Evolutionary conservation across 2,329 filamentous ascomycete genomes (phyloP).

Genomic region (Fusarium secorum): DNA sequence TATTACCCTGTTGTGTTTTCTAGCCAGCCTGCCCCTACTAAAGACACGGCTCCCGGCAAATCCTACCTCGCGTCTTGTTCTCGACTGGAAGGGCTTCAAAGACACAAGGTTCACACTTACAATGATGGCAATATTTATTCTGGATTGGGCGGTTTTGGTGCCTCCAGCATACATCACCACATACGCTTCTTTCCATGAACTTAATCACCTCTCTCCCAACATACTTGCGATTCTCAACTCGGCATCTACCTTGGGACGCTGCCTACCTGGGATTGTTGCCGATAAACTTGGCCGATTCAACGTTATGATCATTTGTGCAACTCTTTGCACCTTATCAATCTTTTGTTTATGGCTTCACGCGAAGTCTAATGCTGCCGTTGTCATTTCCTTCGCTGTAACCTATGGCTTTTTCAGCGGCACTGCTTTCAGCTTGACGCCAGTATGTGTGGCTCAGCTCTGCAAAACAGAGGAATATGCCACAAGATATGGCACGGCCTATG

Average conservation of each 20-base stretch:
- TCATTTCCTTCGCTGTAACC: background rate
- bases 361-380: fast-evolving
- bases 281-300: fast-evolving
- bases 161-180: background rate
- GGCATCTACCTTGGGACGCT: background rate
- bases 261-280: background rate
- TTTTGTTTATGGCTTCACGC: background rate
- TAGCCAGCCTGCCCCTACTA: background rate
- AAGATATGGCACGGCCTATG: background rate
- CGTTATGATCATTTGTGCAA: background rate
- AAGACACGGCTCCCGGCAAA: background rate
- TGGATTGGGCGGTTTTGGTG: background rate
- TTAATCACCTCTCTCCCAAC: fast-evolving
- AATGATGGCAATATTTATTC: background rate
- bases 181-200: background rate
- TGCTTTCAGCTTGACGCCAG: background rate
- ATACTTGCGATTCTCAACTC: background rate
- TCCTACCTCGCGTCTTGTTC: background rate
- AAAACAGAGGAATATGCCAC: background rate
- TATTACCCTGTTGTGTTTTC: fast-evolving
- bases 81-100: background rate
- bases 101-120: fast-evolving
- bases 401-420: background rate
- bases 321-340: background rate
- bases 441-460: background rate